Conservation (phyloP, 306 rosid genomes). For the Potentilla sterilis region DNA sequence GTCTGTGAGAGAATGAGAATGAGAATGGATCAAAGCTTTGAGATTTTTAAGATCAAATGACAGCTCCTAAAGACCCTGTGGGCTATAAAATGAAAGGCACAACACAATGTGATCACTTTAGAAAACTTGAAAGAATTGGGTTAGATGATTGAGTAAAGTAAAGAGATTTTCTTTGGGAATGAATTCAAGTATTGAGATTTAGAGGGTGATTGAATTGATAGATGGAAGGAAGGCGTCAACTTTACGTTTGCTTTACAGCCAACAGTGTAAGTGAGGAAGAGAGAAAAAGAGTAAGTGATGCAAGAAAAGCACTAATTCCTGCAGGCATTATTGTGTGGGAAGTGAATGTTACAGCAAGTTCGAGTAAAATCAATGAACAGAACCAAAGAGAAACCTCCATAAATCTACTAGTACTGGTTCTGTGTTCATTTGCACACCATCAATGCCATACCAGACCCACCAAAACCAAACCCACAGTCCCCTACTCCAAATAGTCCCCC, state of each 20-base stretch:
- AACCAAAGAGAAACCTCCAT: constrained; percentile 24
- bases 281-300: constrained; percentile 30
- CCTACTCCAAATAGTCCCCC: constrained; percentile 13
- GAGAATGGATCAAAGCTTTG: not conserved
- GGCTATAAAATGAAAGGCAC: constrained; percentile 7
- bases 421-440: constrained; percentile 44
- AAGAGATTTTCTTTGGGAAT: constrained; percentile 22
- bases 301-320: constrained; percentile 44
- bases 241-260: constrained; percentile 76
- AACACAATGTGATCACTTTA: not conserved
- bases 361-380: constrained; percentile 43
- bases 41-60: constrained; percentile 9
- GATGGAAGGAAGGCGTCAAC: constrained; percentile 56
- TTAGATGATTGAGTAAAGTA: not conserved
- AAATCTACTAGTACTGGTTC: constrained; percentile 6
- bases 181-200: constrained; percentile 32
- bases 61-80: not conserved
- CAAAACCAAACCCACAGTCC: constrained; percentile 2
- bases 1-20: not conserved
- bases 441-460: constrained; percentile 26
- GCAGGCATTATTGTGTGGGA: constrained; percentile 80
- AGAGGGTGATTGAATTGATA: constrained; percentile 37
- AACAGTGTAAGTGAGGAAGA: constrained; percentile 32
- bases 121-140: constrained; percentile 10
- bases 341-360: constrained; percentile 45